Evolutionary conservation across 352 stramenopile genomes (phyloP), one percentile per base, ranked within the genome.

Genomic region (Pythium graminicola): DNA sequence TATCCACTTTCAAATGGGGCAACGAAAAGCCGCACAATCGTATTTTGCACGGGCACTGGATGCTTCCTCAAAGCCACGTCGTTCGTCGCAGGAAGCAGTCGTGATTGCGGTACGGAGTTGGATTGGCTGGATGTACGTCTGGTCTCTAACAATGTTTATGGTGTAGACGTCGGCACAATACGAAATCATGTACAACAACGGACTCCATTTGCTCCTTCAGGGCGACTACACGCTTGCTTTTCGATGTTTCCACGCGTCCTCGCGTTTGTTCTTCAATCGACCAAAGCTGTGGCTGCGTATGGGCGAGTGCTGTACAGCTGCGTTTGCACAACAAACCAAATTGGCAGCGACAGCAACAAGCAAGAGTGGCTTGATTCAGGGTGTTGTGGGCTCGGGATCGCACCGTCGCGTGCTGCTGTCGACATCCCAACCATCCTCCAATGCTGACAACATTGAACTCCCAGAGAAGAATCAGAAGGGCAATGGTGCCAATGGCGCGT

Each of bases 121-220:
- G n/a, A n/a, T n/a, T n/a, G n/a, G n/a, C n/a, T n/a, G 11, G 1
- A 46, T 27, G 39, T 19, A 2, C 14, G 36, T 47, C 29, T 47
- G 16, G 40, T 3, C 1, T 13, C 20, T 28, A 10, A 46, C n/a
- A 26, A 10, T 39, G 27, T 33, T 54, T 13, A 44, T 43, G 20
- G 23, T 56, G 7, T 45, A 88, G 62, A 88, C 62, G 31, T 92
- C 81, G 23, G 77, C 64, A n/a, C 81, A 92, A 59, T 75, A 78
- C 57, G 84, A 95, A 67, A 87, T 97, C 43, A 71, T 95, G 67
- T 97, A 96, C 78, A 97, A 97, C 74, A 93, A 95, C 49, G 89
- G 86, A 4, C 54, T 97, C 28, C 87, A 96, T 40, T 62, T 96
- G 36, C 62, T 96, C 45, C 63, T 96, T 39, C 78, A 91, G 54